Percentiles rank a stretch among this genome's conserved stretches.
Conservation (phyloP, 352 stramenopile species). For the Thalassiosira gravida region DNA sequence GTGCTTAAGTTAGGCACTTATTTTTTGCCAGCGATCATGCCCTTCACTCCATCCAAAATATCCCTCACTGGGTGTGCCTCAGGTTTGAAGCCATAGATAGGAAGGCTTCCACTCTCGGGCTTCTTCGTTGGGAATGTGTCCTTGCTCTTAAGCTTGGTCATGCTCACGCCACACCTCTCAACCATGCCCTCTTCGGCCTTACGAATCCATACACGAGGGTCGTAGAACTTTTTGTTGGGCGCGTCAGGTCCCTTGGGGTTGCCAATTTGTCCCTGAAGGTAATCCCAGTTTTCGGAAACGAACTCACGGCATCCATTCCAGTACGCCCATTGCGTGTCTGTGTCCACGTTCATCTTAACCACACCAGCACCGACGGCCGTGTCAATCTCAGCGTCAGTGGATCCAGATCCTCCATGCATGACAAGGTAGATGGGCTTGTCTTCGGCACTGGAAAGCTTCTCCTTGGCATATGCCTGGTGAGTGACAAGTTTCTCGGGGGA, state of each 20-base stretch:
- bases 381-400: slow-evolving; percentile 94
- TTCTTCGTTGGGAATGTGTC: slow-evolving; percentile 55
- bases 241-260: slow-evolving; percentile 95
- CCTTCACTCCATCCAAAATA: slow-evolving; percentile 19
- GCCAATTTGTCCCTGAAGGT: slow-evolving; percentile 96
- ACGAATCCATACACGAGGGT: slow-evolving; percentile 94
- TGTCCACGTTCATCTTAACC: slow-evolving; percentile 99
- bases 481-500: slow-evolving; percentile 91
- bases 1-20: too few species aligned
- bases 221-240: slow-evolving; percentile 99
- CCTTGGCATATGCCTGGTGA: slow-evolving; percentile 89
- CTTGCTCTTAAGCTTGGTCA: slow-evolving; percentile 88
- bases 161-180: slow-evolving; percentile 89
- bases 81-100: slow-evolving; percentile 58
- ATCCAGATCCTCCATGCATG: slow-evolving; percentile 97
- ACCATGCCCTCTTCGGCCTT: slow-evolving; percentile 96
- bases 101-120: slow-evolving; percentile 53
- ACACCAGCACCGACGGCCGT: slow-evolving; percentile 90
- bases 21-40: too few species aligned
- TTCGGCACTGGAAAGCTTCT: slow-evolving; percentile 65
- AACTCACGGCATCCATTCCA: slow-evolving; percentile 95
- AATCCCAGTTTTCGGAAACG: slow-evolving; percentile 93
- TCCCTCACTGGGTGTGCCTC: slow-evolving; percentile 28
- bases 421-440: slow-evolving; percentile 94
- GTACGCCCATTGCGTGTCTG: slow-evolving; percentile 98